Conservation (phyloP, 2,329 filamentous ascomycete species). For the Aspergillus sp. region DNA sequence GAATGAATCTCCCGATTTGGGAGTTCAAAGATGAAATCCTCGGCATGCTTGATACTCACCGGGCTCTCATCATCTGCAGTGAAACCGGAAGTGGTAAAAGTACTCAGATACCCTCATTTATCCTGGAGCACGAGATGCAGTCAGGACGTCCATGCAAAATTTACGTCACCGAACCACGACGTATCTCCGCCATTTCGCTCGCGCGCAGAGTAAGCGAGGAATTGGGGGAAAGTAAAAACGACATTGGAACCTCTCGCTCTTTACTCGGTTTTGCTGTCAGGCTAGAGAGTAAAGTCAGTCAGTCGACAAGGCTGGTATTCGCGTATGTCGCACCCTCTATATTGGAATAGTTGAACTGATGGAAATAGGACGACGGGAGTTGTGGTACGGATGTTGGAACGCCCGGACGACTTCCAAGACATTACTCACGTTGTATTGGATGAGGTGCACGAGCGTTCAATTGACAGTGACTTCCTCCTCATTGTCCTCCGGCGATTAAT, state of each 20-base stretch:
- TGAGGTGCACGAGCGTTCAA: slow-evolving; percentile 93
- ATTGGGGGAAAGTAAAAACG: slow-evolving; percentile 77
- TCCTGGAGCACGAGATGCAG: slow-evolving; percentile 83
- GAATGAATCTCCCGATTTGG: slow-evolving; percentile 87
- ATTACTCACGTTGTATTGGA: slow-evolving; percentile 95
- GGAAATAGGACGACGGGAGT: slow-evolving; percentile 64
- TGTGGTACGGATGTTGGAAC: slow-evolving; percentile 96
- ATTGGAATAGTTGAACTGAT: slow-evolving; percentile 12
- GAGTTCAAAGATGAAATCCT: slow-evolving; percentile 77
- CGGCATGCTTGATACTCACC: slow-evolving; percentile 71
- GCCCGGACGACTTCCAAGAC: slow-evolving; percentile 79
- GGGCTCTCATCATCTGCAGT: slow-evolving; percentile 90
- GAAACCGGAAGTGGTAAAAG: slow-evolving; percentile 98
- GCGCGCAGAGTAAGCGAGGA: slow-evolving; percentile 93
- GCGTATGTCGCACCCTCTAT: slow-evolving; percentile 57
- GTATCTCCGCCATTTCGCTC: slow-evolving; percentile 94
- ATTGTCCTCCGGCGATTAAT: slow-evolving; percentile 87
- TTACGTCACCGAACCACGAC: slow-evolving; percentile 90
- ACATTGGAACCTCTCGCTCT: slow-evolving; percentile 78
- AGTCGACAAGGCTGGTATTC: slow-evolving; percentile 82
- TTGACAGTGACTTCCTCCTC: slow-evolving; percentile 93
- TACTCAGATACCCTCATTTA: slow-evolving; percentile 92
- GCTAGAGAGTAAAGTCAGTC: slow-evolving; percentile 80
- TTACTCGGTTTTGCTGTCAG: slow-evolving; percentile 93
- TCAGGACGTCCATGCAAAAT: slow-evolving; percentile 83